Percentiles rank a stretch among this genome's conserved stretches.
These are phyloP conservation scores for Tuber magnatum DNA, from an alignment of 495 filamentous ascomycete species.

Conservation along the genomic window DNA sequence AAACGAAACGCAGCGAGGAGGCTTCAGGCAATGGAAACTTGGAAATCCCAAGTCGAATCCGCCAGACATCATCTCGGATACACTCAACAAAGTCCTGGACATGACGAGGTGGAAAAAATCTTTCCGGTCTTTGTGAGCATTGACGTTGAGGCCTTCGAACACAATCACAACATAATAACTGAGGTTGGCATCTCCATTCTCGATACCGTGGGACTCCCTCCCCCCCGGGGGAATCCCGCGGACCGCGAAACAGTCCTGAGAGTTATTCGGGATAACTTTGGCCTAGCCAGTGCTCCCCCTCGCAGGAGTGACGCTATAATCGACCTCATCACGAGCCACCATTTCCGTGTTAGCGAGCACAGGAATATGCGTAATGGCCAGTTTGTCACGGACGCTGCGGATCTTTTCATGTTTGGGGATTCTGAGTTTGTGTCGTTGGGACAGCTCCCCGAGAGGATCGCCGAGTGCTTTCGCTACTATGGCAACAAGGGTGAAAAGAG, in stretches of 20 bases:
- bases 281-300: slow-evolving; percentile 18
- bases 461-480: slow-evolving; percentile 35
- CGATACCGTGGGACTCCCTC: slow-evolving; percentile 57
- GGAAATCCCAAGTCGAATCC: slow-evolving; percentile 30
- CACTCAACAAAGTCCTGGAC: background rate
- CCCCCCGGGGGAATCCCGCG: slow-evolving; percentile 16
- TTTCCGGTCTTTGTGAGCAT: slow-evolving; percentile 61
- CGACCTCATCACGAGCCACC: slow-evolving; percentile 56
- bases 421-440: slow-evolving; percentile 46
- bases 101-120: slow-evolving; percentile 3
- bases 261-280: slow-evolving; percentile 52
- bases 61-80: slow-evolving; percentile 31
- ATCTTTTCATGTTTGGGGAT: slow-evolving; percentile 67
- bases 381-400: slow-evolving; percentile 63
- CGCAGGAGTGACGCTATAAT: slow-evolving; percentile 48
- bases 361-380: slow-evolving; percentile 54
- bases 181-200: slow-evolving; percentile 81
- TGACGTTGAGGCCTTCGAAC: slow-evolving; percentile 77
- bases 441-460: slow-evolving; percentile 43
- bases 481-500: slow-evolving; percentile 44
- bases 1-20: slow-evolving; percentile 6
- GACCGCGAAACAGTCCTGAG: slow-evolving; percentile 40
- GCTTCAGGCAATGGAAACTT: slow-evolving; percentile 16
- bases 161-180: slow-evolving; percentile 55
- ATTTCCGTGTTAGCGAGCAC: slow-evolving; percentile 71